These are phyloP conservation scores for Cryphonectria nitschkei DNA, from an alignment of 2,329 filamentous ascomycete genomes.

Conservation along the genomic window DNA sequence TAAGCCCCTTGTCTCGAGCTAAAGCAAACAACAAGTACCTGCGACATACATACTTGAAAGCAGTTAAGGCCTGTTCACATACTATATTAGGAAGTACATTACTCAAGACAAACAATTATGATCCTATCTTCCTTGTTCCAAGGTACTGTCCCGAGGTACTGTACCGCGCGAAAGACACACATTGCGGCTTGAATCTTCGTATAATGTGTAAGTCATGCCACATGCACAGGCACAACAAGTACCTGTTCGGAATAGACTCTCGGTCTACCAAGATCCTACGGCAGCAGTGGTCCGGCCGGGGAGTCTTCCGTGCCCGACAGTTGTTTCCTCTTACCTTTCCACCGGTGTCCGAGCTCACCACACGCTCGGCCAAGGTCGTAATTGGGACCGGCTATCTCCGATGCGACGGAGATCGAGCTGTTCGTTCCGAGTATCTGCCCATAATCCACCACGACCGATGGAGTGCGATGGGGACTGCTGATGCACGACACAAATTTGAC, in stretches of 20 bases:
- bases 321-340: neutral
- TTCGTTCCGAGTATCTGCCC: neutral
- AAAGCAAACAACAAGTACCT: neutral
- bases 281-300: neutral
- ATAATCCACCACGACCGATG: neutral
- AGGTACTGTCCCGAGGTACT: neutral
- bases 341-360: neutral
- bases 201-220: neutral
- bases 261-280: neutral
- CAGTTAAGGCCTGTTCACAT: neutral
- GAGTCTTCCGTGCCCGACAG: neutral
- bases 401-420: slow-evolving; percentile 10
- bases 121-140: neutral
- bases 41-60: neutral
- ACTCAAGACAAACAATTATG: neutral
- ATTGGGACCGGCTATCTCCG: neutral
- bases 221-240: neutral
- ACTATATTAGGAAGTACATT: neutral
- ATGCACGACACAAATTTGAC: neutral
- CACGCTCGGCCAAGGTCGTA: neutral
- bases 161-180: neutral
- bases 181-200: neutral
- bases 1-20: neutral
- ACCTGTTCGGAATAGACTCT: neutral
- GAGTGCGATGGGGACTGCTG: neutral